These are phyloP conservation scores for Sporothrix schenckii DNA, from an alignment of 2,329 filamentous ascomycete species.

Conservation along the genomic window DNA sequence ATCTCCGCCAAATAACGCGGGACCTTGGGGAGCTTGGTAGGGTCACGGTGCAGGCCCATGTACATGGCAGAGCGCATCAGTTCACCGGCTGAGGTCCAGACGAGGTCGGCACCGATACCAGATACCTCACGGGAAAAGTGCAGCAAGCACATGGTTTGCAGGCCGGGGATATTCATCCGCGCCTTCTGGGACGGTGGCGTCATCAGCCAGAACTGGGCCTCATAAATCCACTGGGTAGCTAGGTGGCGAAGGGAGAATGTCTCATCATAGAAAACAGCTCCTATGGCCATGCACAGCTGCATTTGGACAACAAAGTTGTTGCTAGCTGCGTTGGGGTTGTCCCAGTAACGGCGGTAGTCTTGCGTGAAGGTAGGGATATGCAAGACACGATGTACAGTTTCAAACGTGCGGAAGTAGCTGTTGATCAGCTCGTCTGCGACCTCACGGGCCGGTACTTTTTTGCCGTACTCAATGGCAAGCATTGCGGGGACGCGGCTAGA, in stretches of 20 bases:
- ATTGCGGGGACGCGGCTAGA: constrained; percentile 42
- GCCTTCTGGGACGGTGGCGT: constrained; percentile 51
- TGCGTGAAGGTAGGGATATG: constrained; percentile 60
- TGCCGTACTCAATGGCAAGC: constrained; percentile 44
- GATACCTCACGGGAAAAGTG: constrained; percentile 52
- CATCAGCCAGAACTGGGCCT: constrained; percentile 56
- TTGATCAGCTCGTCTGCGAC: constrained; percentile 57
- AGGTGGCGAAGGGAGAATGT: constrained; percentile 48
- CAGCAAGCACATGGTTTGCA: constrained; percentile 59
- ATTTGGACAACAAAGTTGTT: constrained; percentile 55
- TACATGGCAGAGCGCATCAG: constrained; percentile 52
- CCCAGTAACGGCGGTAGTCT: constrained; percentile 58
- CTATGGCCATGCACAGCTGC: constrained; percentile 58
- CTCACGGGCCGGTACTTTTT: constrained; percentile 45
- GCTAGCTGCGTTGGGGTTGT: constrained; percentile 46
- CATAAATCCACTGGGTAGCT: constrained; percentile 56
- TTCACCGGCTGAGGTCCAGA: constrained; percentile 52
- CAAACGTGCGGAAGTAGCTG: constrained; percentile 58
- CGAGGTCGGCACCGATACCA: constrained; percentile 50
- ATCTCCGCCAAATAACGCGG: constrained; percentile 49
- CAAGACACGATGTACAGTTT: constrained; percentile 59
- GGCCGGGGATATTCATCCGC: constrained; percentile 51
- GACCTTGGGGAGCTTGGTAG: constrained; percentile 45
- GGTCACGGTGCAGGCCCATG: constrained; percentile 57
- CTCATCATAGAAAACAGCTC: constrained; percentile 53